A percentile compares a stretch with the other conserved stretches of the same genome.
phyloP scores from a whole-genome alignment of 108 stramenopile genomes.

The Cyclostephanos invisitatus region DNA sequence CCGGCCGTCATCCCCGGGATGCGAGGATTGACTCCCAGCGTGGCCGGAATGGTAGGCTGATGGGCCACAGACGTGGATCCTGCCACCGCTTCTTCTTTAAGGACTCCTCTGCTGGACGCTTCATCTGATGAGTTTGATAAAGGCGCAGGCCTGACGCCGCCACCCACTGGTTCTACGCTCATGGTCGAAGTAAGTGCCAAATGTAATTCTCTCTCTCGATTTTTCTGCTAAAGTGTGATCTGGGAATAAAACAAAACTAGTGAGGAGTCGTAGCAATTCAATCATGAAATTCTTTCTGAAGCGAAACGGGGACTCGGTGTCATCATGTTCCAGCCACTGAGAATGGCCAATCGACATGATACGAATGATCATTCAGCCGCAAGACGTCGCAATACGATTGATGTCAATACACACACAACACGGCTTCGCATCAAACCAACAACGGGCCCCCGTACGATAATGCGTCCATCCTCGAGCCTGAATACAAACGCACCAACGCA shows the following conservation, averaged over 20 bases:
- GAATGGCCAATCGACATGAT: background rate
- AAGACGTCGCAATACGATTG: constrained; percentile 3
- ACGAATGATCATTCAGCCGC: no score
- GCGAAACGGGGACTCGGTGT: background rate
- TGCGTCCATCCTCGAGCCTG: background rate
- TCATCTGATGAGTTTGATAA: background rate
- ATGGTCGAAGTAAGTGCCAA: background rate
- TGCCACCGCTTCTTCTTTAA: background rate
- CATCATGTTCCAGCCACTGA: background rate
- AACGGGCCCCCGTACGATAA: background rate
- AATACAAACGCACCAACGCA: background rate
- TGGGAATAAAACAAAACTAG: background rate
- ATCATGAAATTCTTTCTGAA: background rate
- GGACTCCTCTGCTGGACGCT: background rate
- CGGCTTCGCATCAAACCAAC: background rate
- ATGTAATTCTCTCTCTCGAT: background rate
- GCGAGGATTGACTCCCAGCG: constrained; percentile 13
- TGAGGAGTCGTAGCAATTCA: background rate
- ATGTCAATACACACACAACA: constrained; percentile 7
- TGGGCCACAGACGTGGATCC: background rate
- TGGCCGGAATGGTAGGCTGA: constrained; percentile 1
- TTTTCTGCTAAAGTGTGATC: background rate
- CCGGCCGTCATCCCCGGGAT: background rate
- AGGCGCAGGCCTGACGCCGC: background rate
- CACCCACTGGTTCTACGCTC: background rate